Evolutionary conservation across 2,329 filamentous ascomycete genomes (phyloP).

Genomic region (Fusarium cicatricum): DNA sequence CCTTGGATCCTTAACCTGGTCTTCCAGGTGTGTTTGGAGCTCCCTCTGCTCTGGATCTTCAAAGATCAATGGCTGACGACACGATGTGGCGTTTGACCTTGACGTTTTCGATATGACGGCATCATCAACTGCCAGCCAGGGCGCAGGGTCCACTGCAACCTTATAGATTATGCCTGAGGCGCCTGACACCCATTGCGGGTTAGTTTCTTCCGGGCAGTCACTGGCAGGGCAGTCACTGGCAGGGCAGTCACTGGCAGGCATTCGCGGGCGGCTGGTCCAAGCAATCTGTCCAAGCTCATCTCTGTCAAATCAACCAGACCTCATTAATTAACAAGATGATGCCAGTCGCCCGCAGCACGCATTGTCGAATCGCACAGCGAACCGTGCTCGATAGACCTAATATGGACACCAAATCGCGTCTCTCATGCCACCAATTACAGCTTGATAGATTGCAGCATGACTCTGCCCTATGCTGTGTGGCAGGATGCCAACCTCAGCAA

Average conservation of each 20-base stretch:
- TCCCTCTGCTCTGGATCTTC: constrained; percentile 13
- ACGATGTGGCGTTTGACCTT: constrained; percentile 30
- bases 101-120: constrained; percentile 14
- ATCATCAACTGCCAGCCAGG: constrained; percentile 3
- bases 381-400: constrained; percentile 11
- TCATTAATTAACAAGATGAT: background rate
- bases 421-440: background rate
- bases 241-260: too few relatives aligned
- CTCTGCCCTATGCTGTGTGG: constrained; percentile 3
- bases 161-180: constrained; percentile 19
- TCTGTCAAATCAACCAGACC: too few relatives aligned
- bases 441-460: background rate
- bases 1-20: constrained; percentile 9
- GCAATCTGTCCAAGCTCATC: constrained; percentile 8
- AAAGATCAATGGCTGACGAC: constrained; percentile 12
- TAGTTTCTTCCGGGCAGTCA: background rate
- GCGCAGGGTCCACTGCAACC: constrained; percentile 14
- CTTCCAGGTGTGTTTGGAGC: constrained; percentile 2
- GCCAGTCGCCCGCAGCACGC: constrained; percentile 11
- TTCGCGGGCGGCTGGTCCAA: too few relatives aligned
- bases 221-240: too few relatives aligned
- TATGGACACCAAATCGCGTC: background rate
- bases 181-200: background rate
- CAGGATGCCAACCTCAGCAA: constrained; percentile 9
- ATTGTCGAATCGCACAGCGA: constrained; percentile 21